Percentiles rank a stretch among this genome's conserved stretches.
phyloP scores from a whole-genome alignment of 2,329 filamentous ascomycete genomes.

The Aaosphaeria pasadenensis region DNA sequence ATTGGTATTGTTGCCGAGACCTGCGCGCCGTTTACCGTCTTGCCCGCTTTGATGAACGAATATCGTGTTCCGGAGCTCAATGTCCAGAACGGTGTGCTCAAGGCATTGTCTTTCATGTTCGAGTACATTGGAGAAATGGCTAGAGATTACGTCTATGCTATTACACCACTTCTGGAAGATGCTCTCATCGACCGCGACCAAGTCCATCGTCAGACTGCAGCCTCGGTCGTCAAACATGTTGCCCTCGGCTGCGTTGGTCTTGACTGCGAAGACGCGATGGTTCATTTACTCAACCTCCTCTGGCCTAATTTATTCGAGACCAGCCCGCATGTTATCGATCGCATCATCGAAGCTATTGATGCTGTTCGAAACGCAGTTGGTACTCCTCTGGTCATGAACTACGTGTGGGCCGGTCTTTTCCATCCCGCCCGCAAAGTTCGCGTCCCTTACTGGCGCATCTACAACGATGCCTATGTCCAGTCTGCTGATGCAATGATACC shows the following conservation, averaged over 20 bases:
- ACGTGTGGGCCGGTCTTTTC: constrained; percentile 96
- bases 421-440: constrained; percentile 94
- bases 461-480: constrained; percentile 96
- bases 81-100: constrained; percentile 97
- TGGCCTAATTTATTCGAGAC: constrained; percentile 98
- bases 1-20: constrained; percentile 99
- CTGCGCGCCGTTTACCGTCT: constrained; percentile 94
- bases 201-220: constrained; percentile 94
- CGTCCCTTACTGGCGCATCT: constrained; percentile 91
- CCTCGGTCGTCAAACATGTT: constrained; percentile 95
- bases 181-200: constrained; percentile 97
- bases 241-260: constrained; percentile 95
- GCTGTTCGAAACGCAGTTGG: constrained; percentile 92
- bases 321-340: constrained; percentile 95
- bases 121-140: constrained; percentile 99
- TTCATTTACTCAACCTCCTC: constrained; percentile 92
- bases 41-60: constrained; percentile 99
- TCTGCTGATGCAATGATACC: constrained; percentile 92
- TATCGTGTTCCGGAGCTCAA: constrained; percentile 98
- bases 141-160: constrained; percentile 98
- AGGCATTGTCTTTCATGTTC: constrained; percentile 94
- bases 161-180: constrained; percentile 92
- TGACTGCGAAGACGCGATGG: constrained; percentile 97
- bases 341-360: constrained; percentile 96
- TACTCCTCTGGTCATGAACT: constrained; percentile 91